Evolutionary conservation across 371 early-diverging fungal genomes (phyloP).

Genomic region (Mortierella sp.): DNA sequence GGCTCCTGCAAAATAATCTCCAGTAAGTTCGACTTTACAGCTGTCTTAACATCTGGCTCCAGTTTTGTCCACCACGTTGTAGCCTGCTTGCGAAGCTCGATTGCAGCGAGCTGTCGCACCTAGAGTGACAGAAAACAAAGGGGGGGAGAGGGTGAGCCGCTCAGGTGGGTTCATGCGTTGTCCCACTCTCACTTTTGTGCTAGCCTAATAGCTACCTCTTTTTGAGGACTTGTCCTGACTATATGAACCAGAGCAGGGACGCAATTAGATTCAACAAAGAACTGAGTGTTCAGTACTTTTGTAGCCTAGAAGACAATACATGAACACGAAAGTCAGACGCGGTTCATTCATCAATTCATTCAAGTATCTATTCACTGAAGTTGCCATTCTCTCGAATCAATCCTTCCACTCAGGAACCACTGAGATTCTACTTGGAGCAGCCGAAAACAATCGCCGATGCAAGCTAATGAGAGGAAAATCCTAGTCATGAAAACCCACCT

Average conservation of each 20-base stretch:
- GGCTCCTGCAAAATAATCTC: constrained; percentile 78
- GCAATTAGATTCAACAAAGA: constrained; percentile 69
- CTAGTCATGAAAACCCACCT: constrained; percentile 14
- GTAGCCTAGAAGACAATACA: constrained; percentile 61
- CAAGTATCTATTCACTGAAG: neutral
- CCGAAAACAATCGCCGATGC: neutral
- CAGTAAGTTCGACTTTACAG: constrained; percentile 72
- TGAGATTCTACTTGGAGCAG: neutral
- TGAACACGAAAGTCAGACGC: neutral
- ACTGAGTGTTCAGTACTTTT: constrained; percentile 74
- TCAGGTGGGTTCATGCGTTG: too few relatives aligned
- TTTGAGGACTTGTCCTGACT: constrained; percentile 65
- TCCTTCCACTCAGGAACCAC: neutral
- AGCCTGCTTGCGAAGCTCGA: constrained; percentile 87
- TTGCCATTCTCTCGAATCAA: neutral
- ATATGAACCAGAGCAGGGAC: constrained; percentile 80
- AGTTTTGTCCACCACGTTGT: constrained; percentile 79
- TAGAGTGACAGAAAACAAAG: constrained; percentile 24
- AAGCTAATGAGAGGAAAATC: neutral
- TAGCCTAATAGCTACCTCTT: constrained; percentile 50
- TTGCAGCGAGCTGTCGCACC: constrained; percentile 89
- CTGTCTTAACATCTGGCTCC: constrained; percentile 60
- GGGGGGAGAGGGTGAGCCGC: too few relatives aligned
- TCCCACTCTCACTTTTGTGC: neutral
- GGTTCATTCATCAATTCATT: neutral